Percentiles rank a stretch among this genome's conserved stretches.
Evolutionary conservation across 768 basidiomycete species (phyloP).

Genomic region (Amanita brunnescens): DNA sequence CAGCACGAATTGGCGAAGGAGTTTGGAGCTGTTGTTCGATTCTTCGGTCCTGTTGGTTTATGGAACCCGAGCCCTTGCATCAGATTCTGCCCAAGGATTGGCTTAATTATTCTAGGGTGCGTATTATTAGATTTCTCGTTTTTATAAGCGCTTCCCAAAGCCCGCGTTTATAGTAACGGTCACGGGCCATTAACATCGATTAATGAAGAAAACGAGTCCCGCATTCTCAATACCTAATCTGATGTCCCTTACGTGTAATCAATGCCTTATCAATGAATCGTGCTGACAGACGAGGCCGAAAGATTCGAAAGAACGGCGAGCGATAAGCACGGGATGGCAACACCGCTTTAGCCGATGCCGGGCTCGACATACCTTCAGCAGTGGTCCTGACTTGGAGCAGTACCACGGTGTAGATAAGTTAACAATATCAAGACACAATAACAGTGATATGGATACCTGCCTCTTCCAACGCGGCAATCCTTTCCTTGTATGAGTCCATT

Average conservation of each 20-base stretch:
- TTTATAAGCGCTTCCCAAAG: conserved; percentile 30
- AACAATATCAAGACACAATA: no score
- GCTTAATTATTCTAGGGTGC: conserved; percentile 35
- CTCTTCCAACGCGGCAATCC: no score
- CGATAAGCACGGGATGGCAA: no score
- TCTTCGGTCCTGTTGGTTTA: conserved; percentile 36
- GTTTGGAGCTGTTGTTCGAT: no score
- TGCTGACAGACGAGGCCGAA: no score
- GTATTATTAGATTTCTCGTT: conserved; percentile 8
- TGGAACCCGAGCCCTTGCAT: conserved; percentile 34
- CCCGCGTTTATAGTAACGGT: conserved; percentile 41
- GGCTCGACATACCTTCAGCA: no score
- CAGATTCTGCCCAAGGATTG: conserved; percentile 36
- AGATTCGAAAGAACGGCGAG: no score
- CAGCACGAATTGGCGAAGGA: conserved; percentile 39
- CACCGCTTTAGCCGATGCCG: no score
- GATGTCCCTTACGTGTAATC: conserved; percentile 32
- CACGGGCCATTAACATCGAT: conserved; percentile 39
- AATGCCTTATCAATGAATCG: conserved; percentile 32
- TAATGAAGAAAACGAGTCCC: conserved; percentile 42
- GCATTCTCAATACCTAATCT: conserved; percentile 40
- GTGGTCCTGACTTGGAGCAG: no score
- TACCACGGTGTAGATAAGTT: no score
- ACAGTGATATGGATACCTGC: no score
- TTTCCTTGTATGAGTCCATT: no score